Percentiles rank a stretch among this genome's conserved stretches.
phyloP scores from a whole-genome alignment of 2,329 filamentous ascomycete species.

The Hypomyces perniciosus region DNA sequence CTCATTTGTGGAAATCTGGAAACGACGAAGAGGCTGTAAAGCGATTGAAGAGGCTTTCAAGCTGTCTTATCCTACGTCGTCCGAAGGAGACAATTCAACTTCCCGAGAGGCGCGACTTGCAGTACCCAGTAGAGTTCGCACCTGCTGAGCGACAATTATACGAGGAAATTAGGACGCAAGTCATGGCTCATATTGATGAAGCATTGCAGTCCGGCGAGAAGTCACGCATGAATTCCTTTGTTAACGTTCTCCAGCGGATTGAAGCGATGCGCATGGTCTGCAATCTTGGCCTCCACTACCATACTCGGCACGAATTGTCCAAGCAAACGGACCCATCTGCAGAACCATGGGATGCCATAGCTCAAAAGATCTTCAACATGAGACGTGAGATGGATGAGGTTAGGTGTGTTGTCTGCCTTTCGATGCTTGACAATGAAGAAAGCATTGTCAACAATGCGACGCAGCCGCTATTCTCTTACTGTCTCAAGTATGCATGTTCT shows the following conservation, averaged over 20 bases:
- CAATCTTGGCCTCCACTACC: conserved; percentile 38
- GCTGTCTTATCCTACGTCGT: conserved; percentile 34
- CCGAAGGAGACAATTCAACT: conserved; percentile 34
- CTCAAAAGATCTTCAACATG: conserved; percentile 31
- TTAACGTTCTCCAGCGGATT: conserved; percentile 40
- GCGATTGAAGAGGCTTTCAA: conserved; percentile 33
- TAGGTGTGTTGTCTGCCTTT: conserved; percentile 25
- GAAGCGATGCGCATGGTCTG: conserved; percentile 41
- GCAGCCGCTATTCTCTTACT: conserved; percentile 25
- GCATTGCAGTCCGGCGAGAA: conserved; percentile 21
- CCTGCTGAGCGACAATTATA: conserved; percentile 31
- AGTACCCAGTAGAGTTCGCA: conserved; percentile 31
- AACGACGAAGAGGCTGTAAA: conserved; percentile 31
- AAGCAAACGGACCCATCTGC: background rate
- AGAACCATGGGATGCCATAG: conserved; percentile 17
- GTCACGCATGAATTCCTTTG: conserved; percentile 19
- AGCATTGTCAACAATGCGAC: conserved; percentile 15
- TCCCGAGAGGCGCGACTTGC: conserved; percentile 29
- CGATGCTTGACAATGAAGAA: conserved; percentile 19
- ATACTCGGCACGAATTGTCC: conserved; percentile 21
- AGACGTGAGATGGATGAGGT: conserved; percentile 22
- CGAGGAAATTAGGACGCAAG: conserved; percentile 21
- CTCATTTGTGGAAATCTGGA: conserved; percentile 32
- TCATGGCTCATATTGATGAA: conserved; percentile 29
- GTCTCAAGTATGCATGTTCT: conserved; percentile 27